Conservation (phyloP, 2,329 filamentous ascomycete species). For the Diaporthe sp. region DNA sequence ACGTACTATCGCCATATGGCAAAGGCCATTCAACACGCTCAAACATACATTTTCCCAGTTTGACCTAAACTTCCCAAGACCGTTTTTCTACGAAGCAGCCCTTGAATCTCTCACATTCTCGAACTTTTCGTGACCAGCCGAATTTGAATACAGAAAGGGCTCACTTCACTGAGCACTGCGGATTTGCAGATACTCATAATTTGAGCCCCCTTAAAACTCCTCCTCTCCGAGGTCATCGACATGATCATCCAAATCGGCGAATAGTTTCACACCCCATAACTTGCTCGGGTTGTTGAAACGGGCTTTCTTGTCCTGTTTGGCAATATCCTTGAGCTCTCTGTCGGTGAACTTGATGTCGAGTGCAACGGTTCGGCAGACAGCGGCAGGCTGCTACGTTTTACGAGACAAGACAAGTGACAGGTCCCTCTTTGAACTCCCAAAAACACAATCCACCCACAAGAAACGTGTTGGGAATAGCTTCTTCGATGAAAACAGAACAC, state of each 20-base stretch:
- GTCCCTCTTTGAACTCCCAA: too few species aligned
- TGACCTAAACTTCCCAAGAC: neutral
- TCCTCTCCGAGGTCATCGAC: slow-evolving; percentile 37
- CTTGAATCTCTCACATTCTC: neutral
- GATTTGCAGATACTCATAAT: too few species aligned
- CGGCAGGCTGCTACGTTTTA: slow-evolving; percentile 15
- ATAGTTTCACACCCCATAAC: slow-evolving; percentile 51
- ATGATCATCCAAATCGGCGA: slow-evolving; percentile 52
- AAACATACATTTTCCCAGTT: neutral
- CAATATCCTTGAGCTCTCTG: slow-evolving; percentile 49
- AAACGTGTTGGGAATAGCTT: too few species aligned
- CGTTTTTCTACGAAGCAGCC: neutral
- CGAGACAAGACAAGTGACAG: slow-evolving; percentile 13
- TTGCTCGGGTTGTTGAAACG: slow-evolving; percentile 51
- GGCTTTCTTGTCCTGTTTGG: slow-evolving; percentile 40
- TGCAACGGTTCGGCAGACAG: slow-evolving; percentile 43
- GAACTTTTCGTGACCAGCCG: neutral
- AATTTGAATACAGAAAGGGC: neutral
- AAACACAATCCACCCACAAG: too few species aligned
- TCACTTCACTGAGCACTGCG: too few species aligned
- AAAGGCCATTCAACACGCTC: too few species aligned
- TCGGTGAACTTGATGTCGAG: slow-evolving; percentile 55
- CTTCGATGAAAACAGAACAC: too few species aligned
- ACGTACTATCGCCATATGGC: too few species aligned
- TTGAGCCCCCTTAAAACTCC: slow-evolving; percentile 25